Percentiles rank a stretch among this genome's conserved stretches.
Conservation (phyloP, 2,329 filamentous ascomycete genomes). For the Dactylellina drechsleri region DNA sequence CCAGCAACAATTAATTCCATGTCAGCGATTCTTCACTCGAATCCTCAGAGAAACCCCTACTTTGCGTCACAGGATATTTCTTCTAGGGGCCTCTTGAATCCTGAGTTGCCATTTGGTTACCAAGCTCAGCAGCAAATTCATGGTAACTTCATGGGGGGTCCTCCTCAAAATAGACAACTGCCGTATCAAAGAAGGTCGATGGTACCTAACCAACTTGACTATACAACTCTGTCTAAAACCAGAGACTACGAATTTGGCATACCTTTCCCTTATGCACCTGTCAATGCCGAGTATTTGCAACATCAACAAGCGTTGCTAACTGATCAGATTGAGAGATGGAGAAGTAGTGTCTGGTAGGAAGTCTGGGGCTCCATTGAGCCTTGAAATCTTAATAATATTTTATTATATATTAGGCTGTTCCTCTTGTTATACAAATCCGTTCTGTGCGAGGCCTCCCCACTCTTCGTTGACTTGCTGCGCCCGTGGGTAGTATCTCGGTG, state of each 20-base stretch:
- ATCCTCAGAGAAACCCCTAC: constrained; percentile 28
- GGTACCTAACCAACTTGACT: constrained; percentile 30
- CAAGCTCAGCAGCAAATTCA: constrained; percentile 54
- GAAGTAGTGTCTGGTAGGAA: constrained; percentile 50
- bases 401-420: too few relatives aligned
- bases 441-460: neutral
- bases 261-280: constrained; percentile 50
- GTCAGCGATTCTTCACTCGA: constrained; percentile 32
- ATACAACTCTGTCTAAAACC: constrained; percentile 8
- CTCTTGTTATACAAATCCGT: too few relatives aligned
- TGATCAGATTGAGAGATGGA: constrained; percentile 52
- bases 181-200: constrained; percentile 34
- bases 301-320: constrained; percentile 49
- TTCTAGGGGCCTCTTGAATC: constrained; percentile 28
- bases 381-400: neutral
- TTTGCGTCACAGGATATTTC: constrained; percentile 10
- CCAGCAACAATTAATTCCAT: constrained; percentile 25
- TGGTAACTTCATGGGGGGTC: constrained; percentile 35
- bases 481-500: too few relatives aligned
- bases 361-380: neutral
- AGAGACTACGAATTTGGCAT: constrained; percentile 48
- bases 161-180: constrained; percentile 13
- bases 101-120: constrained; percentile 48
- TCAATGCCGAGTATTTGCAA: constrained; percentile 51
- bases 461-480: too few relatives aligned